Evolutionary conservation across 208 protist genomes (phyloP).

Genomic region (Leishmania martiniquensis): DNA sequence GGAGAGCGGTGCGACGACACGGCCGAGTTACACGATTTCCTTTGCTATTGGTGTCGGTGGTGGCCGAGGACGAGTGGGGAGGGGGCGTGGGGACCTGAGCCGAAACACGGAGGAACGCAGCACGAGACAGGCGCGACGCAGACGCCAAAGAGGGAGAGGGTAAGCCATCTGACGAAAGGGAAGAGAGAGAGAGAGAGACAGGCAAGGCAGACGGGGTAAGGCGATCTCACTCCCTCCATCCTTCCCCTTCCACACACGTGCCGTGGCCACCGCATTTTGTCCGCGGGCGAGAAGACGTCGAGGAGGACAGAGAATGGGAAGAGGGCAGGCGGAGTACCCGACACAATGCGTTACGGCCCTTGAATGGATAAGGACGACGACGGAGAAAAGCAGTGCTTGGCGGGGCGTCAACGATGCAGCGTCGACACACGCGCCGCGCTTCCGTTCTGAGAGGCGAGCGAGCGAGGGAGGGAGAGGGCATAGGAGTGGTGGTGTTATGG

Average conservation of each 20-base stretch:
- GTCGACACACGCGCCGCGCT: neutral
- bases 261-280: neutral
- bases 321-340: no score
- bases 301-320: no score
- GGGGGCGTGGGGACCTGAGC: neutral
- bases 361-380: neutral
- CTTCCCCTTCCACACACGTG: no score
- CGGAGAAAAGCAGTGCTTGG: neutral
- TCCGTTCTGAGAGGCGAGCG: neutral
- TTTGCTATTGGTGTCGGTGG: neutral
- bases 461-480: neutral
- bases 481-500: neutral
- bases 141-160: neutral
- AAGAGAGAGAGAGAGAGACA: neutral
- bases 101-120: conserved; percentile 11
- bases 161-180: no score
- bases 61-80: neutral
- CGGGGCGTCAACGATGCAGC: neutral
- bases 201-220: no score
- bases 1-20: neutral
- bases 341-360: neutral
- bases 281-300: neutral
- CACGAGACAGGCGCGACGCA: neutral
- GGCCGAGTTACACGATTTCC: neutral
- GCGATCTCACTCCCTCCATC: no score